Conservation (phyloP, 371 early-diverging fungal species). For the Saksenaea oblongispora region DNA sequence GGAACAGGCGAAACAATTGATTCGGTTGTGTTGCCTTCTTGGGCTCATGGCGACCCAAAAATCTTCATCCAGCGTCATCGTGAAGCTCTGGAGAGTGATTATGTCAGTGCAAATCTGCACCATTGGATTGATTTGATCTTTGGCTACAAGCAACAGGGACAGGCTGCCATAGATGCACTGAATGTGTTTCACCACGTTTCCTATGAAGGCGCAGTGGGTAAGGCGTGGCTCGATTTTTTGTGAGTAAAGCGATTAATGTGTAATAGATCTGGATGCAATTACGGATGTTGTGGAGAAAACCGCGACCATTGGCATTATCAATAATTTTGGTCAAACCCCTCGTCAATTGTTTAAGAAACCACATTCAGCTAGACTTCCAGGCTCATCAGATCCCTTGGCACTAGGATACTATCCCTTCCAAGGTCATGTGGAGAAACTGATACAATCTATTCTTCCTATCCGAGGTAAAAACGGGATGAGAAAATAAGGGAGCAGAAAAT, state of each 20-base stretch:
- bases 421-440: conserved; percentile 52
- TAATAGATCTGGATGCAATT: conserved; percentile 77
- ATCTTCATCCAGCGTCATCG: conserved; percentile 88
- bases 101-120: conserved; percentile 82
- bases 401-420: conserved; percentile 52
- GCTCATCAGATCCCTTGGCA: conserved; percentile 35
- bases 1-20: conserved; percentile 75
- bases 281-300: conserved; percentile 88
- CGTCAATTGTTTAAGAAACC: conserved; percentile 81
- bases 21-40: conserved; percentile 79
- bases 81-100: conserved; percentile 90
- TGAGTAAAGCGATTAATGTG: not conserved
- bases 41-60: conserved; percentile 85
- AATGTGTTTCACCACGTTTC: conserved; percentile 92
- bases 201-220: conserved; percentile 88
- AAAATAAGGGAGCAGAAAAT: too few species aligned
- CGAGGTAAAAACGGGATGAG: conserved; percentile 43
- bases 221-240: not conserved
- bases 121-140: conserved; percentile 92
- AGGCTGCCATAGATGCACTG: conserved; percentile 76
- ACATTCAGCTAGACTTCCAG: conserved; percentile 60
- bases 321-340: conserved; percentile 96
- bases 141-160: conserved; percentile 88
- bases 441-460: conserved; percentile 57
- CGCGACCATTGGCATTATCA: conserved; percentile 90